phyloP scores from a whole-genome alignment of 768 basidiomycete genomes.

The Rhodocollybia butyracea region DNA sequence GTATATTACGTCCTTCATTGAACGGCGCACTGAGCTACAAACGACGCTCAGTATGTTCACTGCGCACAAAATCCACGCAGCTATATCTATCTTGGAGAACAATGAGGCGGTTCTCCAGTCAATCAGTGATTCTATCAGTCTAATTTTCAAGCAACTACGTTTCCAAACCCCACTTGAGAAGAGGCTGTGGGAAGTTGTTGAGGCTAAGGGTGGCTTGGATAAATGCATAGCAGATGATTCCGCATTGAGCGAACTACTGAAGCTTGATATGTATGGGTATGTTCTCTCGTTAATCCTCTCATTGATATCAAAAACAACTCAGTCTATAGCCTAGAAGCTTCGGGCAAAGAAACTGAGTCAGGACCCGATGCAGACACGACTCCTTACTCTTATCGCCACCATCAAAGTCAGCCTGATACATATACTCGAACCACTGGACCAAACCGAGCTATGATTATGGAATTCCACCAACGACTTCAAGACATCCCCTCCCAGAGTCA shows the following conservation, averaged over 20 bases:
- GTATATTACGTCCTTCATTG: constrained; percentile 19
- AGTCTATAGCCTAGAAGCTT: too few relatives aligned
- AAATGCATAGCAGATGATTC: neutral
- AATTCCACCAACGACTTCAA: too few relatives aligned
- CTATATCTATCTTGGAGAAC: neutral
- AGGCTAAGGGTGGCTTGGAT: neutral
- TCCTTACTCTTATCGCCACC: too few relatives aligned
- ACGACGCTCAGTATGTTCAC: constrained; percentile 27
- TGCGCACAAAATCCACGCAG: constrained; percentile 17
- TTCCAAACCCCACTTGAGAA: neutral
- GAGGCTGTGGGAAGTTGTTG: neutral
- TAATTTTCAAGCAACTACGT: neutral
- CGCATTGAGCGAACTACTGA: neutral
- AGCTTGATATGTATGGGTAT: neutral
- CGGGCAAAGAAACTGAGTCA: too few relatives aligned
- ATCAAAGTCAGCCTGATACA: too few relatives aligned
- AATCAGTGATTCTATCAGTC: neutral
- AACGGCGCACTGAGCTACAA: constrained; percentile 21
- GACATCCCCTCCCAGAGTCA: too few relatives aligned
- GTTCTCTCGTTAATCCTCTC: too few relatives aligned
- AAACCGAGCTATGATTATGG: too few relatives aligned
- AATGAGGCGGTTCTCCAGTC: too few relatives aligned
- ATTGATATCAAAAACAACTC: too few relatives aligned
- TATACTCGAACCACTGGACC: too few relatives aligned
- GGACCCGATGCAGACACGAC: too few relatives aligned